phyloP scores from a whole-genome alignment of 192 early-diverging fungal genomes.

The Entophlyctis helioformis region DNA sequence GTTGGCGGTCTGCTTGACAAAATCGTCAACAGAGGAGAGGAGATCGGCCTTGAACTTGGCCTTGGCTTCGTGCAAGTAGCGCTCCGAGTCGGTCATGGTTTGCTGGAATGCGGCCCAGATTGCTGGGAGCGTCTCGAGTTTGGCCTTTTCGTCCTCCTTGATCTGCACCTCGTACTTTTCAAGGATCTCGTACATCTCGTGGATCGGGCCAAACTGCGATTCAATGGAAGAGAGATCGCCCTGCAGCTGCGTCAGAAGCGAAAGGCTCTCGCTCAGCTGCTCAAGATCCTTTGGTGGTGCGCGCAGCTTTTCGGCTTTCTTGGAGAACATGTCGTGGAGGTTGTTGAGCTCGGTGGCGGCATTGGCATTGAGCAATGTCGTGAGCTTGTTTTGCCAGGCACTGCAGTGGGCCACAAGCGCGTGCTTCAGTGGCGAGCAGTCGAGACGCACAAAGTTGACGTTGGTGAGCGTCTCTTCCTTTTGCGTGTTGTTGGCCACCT shows the following conservation, averaged over 20 bases:
- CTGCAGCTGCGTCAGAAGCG: slow-evolving; percentile 36
- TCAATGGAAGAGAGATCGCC: slow-evolving; percentile 32
- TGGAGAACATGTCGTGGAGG: slow-evolving; percentile 44
- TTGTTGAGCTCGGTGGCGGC: slow-evolving; percentile 37
- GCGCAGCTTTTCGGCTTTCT: slow-evolving; percentile 31
- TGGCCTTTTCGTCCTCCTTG: slow-evolving; percentile 37
- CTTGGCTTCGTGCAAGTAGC: slow-evolving; percentile 41
- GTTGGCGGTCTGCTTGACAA: slow-evolving; percentile 21
- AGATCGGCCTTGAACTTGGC: slow-evolving; percentile 44
- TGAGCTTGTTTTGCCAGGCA: slow-evolving; percentile 50
- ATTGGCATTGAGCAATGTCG: slow-evolving; percentile 45
- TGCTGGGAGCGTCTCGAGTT: slow-evolving; percentile 27
- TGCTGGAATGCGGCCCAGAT: slow-evolving; percentile 35
- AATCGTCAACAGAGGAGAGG: slow-evolving; percentile 36
- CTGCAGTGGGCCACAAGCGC: slow-evolving; percentile 49
- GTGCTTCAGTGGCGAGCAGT: slow-evolving; percentile 50
- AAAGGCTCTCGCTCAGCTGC: slow-evolving; percentile 37
- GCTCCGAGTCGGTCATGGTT: slow-evolving; percentile 33
- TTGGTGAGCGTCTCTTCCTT: slow-evolving; percentile 57
- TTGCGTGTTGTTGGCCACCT: slow-evolving; percentile 56
- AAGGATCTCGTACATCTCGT: slow-evolving; percentile 48
- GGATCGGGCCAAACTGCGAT: slow-evolving; percentile 42
- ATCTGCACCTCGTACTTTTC: slow-evolving; percentile 53
- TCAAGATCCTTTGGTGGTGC: slow-evolving; percentile 43
- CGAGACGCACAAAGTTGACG: slow-evolving; percentile 47